Percentiles rank a stretch among this genome's conserved stretches.
phyloP scores from a whole-genome alignment of 768 basidiomycete species.

The Podaxis sp. region DNA sequence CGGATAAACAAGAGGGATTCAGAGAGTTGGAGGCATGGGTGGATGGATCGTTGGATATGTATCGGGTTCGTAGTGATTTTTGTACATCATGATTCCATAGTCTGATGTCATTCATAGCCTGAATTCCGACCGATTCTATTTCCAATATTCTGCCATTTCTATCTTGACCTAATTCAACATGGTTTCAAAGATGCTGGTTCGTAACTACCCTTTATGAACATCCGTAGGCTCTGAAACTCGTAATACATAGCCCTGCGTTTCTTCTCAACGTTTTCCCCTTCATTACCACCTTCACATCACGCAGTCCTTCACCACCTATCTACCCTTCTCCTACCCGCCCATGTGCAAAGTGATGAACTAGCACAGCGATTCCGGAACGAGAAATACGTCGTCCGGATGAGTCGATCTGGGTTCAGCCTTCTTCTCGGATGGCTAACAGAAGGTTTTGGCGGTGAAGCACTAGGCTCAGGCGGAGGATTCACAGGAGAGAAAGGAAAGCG shows the following conservation, averaged over 20 bases:
- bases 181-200: slow-evolving; percentile 89
- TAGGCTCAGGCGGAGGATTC: slow-evolving; percentile 79
- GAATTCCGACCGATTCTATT: slow-evolving; percentile 93
- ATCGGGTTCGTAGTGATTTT: slow-evolving; percentile 54
- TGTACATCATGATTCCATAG: slow-evolving; percentile 6
- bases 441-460: slow-evolving; percentile 81
- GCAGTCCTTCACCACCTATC: slow-evolving; percentile 75
- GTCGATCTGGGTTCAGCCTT: slow-evolving; percentile 87
- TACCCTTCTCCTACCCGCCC: slow-evolving; percentile 76
- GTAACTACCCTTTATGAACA: slow-evolving; percentile 24
- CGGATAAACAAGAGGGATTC: slow-evolving; percentile 85
- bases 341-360: slow-evolving; percentile 79
- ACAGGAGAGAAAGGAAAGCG: slow-evolving; percentile 80
- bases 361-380: slow-evolving; percentile 87
- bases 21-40: slow-evolving; percentile 87
- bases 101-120: slow-evolving; percentile 49
- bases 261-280: slow-evolving; percentile 66
- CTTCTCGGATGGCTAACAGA: slow-evolving; percentile 96
- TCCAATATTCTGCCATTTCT: slow-evolving; percentile 97
- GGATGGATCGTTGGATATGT: slow-evolving; percentile 89
- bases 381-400: slow-evolving; percentile 89
- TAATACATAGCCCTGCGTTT: slow-evolving; percentile 64
- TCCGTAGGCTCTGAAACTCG: slow-evolving; percentile 15
- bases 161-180: slow-evolving; percentile 88
- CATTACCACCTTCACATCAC: slow-evolving; percentile 65